Percentiles rank a stretch among this genome's conserved stretches.
phyloP scores from a whole-genome alignment of 495 filamentous ascomycete genomes.

The Neurospora sp. region DNA sequence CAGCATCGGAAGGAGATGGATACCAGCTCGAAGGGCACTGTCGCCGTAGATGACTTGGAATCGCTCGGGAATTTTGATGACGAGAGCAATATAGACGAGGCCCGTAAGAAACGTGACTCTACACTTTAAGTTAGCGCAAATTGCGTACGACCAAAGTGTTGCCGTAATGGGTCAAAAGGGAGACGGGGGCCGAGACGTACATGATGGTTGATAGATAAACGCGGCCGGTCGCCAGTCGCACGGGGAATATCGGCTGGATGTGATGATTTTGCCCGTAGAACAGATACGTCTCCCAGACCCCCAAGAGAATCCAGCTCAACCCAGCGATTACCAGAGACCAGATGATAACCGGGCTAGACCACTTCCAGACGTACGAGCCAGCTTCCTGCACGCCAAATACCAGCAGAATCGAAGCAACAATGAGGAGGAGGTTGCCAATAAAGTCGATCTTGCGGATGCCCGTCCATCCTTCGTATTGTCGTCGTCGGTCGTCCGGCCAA shows the following conservation, averaged over 20 bases:
- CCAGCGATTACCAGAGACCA: conserved; percentile 32
- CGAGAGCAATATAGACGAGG: conserved; percentile 44
- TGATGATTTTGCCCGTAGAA: conserved; percentile 16
- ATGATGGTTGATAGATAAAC: conserved; percentile 33
- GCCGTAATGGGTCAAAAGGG: conserved; percentile 7
- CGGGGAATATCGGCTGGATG: conserved; percentile 33
- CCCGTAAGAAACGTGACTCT: conserved; percentile 43
- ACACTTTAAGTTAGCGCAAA: conserved; percentile 11
- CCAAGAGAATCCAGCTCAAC: conserved; percentile 37
- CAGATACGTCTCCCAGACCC: conserved; percentile 33
- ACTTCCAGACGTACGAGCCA: conserved; percentile 34
- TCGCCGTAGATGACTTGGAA: conserved; percentile 48
- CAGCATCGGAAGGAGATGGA: conserved; percentile 49
- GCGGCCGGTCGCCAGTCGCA: conserved; percentile 25
- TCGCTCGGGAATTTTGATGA: conserved; percentile 50
- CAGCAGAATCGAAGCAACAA: conserved; percentile 44
- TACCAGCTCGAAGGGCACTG: conserved; percentile 40
- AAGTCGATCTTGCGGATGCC: conserved; percentile 42
- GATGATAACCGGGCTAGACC: conserved; percentile 36
- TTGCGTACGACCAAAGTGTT: not conserved
- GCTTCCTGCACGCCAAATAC: conserved; percentile 51
- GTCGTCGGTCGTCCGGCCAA: conserved; percentile 25
- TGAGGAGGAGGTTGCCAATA: conserved; percentile 43
- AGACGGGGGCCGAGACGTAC: conserved; percentile 14
- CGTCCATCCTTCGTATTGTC: conserved; percentile 13